Conservation (phyloP, 371 early-diverging fungal species). For the Parasitella parasitica region DNA sequence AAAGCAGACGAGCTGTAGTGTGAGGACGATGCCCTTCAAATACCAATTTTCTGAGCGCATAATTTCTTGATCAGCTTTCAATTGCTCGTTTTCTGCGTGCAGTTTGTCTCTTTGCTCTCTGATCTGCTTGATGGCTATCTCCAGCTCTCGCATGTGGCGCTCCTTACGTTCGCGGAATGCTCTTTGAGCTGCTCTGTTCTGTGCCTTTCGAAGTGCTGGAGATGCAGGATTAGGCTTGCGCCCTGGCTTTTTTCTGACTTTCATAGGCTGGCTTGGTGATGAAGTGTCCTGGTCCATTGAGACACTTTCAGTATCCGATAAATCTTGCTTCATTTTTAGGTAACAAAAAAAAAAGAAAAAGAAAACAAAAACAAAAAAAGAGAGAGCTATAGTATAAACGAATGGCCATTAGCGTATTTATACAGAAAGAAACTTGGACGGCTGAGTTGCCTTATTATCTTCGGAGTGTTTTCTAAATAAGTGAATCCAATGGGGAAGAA, state of each 20-base stretch:
- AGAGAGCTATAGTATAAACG: not conserved
- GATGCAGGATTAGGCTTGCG: constrained; percentile 78
- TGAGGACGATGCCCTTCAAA: constrained; percentile 53
- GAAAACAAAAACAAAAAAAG: not conserved
- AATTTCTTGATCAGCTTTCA: constrained; percentile 52
- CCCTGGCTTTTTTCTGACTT: constrained; percentile 75
- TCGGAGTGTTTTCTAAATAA: not conserved
- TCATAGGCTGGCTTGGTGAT: constrained; percentile 25
- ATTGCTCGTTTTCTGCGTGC: constrained; percentile 50
- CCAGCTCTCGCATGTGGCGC: constrained; percentile 66
- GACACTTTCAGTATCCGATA: constrained; percentile 7
- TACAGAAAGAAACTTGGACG: not conserved
- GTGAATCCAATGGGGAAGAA: not conserved
- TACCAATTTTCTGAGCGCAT: constrained; percentile 66
- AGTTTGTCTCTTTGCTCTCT: constrained; percentile 53
- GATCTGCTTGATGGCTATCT: constrained; percentile 63
- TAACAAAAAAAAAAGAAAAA: not conserved
- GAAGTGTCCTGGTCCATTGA: not conserved
- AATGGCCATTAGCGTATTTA: not conserved
- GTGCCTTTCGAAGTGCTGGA: constrained; percentile 74
- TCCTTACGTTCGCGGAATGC: constrained; percentile 83
- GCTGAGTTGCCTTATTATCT: not conserved
- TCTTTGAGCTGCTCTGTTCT: constrained; percentile 81
- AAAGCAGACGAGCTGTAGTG: constrained; percentile 52
- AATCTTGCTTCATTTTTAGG: not conserved